phyloP scores from a whole-genome alignment of 1,284 basidiomycete genomes.

The Cutaneotrichosporon dermatis region DNA sequence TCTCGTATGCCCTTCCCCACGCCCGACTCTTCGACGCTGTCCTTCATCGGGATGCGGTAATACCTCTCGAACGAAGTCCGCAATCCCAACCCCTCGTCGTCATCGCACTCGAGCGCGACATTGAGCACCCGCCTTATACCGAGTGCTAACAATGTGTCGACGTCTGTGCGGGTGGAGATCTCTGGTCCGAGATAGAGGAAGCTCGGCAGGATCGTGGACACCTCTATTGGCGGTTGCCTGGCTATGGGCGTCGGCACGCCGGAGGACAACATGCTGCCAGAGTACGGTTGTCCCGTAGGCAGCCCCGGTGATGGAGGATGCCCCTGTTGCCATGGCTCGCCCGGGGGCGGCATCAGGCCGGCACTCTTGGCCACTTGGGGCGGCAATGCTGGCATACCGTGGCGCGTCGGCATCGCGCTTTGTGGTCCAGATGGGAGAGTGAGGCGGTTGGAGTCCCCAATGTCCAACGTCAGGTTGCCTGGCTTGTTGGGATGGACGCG shows the following conservation, averaged over 20 bases:
- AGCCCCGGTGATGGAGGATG: not conserved
- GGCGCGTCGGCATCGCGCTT: slow-evolving; percentile 6
- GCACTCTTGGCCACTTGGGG: not conserved
- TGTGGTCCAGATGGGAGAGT: slow-evolving; percentile 1
- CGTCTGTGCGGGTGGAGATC: slow-evolving; percentile 66
- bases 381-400: not conserved
- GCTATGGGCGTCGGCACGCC: slow-evolving; percentile 19
- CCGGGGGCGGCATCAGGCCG: not conserved
- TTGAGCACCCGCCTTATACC: slow-evolving; percentile 87
- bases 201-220: slow-evolving; percentile 82
- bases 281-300: not conserved
- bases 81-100: slow-evolving; percentile 68
- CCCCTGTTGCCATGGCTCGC: slow-evolving; percentile 1
- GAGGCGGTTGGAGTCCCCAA: slow-evolving; percentile 14
- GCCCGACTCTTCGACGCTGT: slow-evolving; percentile 89
- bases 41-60: slow-evolving; percentile 81
- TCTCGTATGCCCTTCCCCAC: slow-evolving; percentile 74
- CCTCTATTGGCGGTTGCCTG: slow-evolving; percentile 54
- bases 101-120: slow-evolving; percentile 82
- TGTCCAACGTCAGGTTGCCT: slow-evolving; percentile 12
- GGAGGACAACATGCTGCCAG: not conserved
- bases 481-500: slow-evolving; percentile 13
- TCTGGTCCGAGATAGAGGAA: slow-evolving; percentile 91
- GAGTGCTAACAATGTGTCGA: slow-evolving; percentile 64
- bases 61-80: slow-evolving; percentile 72